Evolutionary conservation across 1,284 basidiomycete species (phyloP), one percentile per base, ranked within the genome.

Genomic region (Wallemia mellicola): DNA sequence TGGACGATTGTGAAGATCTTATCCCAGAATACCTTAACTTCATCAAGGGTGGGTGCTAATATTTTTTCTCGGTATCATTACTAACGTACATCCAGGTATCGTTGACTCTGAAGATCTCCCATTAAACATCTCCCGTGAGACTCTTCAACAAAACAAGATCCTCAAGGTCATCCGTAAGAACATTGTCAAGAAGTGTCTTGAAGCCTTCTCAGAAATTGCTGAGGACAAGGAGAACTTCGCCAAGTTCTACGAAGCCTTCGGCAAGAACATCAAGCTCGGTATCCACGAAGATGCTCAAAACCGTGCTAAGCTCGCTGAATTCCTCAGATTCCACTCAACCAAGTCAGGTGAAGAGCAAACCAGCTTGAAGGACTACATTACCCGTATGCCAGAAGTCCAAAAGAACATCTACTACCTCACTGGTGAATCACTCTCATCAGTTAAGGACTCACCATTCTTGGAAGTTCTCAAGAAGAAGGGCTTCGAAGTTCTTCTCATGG

Each of bases 1-100:
- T 94, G 86, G 92, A 99, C 74, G 92, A 99, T 75, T 96, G 91
- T 72, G 94, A 98, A 76, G 94, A 99, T 69, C 77, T 98, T 70
- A 96, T 98, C 70, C 94, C 94, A 68, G 94, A 98, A 74, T 99
- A 98, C 79, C 87, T 98, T 73, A 98, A 96, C 81, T 98, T 98
- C 70, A 82, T 96, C 75, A 95, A 95, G 80, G 89, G 74, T 64
- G 66, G 24, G 58, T 57, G 19, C 11, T 28, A 25, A n/a, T 68
- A 62, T 14, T 30, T 7, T 30, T 26, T 60, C 27, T 14, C 19
- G 2, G 28, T 19, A 60, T 28, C 14, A 17, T 58, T 57, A 32
- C 55, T 26, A 28, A 57, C 27, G 26, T 22, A 2, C 24, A n/a
- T 19, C 14, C 48, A 61, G 69, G 85, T 78, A 92, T 94, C 69